Conservation (phyloP, 1,284 basidiomycete genomes). For the Mrakiaceae sp. region DNA sequence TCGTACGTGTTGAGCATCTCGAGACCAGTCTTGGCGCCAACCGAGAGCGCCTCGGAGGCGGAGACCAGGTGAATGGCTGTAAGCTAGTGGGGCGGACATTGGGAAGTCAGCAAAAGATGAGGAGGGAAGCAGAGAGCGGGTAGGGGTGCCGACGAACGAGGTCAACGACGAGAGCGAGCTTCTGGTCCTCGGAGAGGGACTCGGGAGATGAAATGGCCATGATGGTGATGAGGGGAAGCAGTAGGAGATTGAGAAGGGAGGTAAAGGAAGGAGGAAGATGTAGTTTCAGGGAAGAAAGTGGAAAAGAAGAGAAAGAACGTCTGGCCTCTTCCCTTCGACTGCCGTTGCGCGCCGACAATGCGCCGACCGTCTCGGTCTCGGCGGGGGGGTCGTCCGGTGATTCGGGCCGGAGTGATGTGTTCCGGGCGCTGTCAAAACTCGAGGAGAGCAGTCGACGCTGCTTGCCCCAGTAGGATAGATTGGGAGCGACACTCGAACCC, state of each 20-base stretch:
- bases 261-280: not conserved
- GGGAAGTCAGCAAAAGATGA: not conserved
- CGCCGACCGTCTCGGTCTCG: too few relatives aligned
- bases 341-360: too few relatives aligned
- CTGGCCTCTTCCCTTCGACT: too few relatives aligned
- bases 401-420: too few relatives aligned
- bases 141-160: not conserved
- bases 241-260: not conserved
- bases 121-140: not conserved
- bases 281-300: not conserved
- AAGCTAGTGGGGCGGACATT: not conserved
- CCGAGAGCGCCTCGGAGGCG: conserved; percentile 8
- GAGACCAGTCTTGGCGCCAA: conserved; percentile 8
- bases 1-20: not conserved
- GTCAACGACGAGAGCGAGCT: conserved; percentile 3
- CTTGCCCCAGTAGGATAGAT: too few relatives aligned
- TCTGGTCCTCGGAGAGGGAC: not conserved
- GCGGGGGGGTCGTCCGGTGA: not conserved
- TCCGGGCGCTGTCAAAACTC: too few relatives aligned
- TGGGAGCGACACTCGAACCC: too few relatives aligned
- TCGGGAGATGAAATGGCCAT: not conserved
- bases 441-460: too few relatives aligned
- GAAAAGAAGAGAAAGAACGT: not conserved
- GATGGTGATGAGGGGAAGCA: conserved; percentile 15
- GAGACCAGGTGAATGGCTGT: conserved; percentile 1